Conservation (phyloP, 306 rosid genomes). For the Sechiopsis laciniata region DNA sequence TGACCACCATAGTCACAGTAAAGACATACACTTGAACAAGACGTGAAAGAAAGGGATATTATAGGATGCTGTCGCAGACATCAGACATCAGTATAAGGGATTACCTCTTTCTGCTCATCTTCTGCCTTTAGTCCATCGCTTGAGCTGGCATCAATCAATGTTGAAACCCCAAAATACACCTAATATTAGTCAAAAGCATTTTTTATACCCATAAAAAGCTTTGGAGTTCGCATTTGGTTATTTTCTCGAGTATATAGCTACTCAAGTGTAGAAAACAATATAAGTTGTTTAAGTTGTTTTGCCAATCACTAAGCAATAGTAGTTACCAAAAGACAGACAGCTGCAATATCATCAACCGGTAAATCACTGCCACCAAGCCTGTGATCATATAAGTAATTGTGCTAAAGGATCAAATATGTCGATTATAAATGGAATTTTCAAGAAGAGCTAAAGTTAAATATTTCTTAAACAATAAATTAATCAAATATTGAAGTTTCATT, state of each 20-base stretch:
- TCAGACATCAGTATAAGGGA: slow-evolving; percentile 21
- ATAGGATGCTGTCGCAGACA: background rate
- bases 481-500: background rate
- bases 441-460: background rate
- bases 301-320: background rate
- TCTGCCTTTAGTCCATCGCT: slow-evolving; percentile 68
- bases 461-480: background rate
- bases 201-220: slow-evolving; percentile 22
- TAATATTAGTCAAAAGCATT: slow-evolving; percentile 28
- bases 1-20: background rate
- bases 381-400: slow-evolving; percentile 26
- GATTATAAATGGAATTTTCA: background rate
- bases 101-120: slow-evolving; percentile 96
- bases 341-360: slow-evolving; percentile 90
- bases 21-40: background rate
- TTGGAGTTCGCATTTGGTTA: slow-evolving; percentile 15
- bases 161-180: slow-evolving; percentile 94
- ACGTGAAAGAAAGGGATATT: slow-evolving; percentile 15
- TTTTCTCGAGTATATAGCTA: background rate
- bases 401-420: background rate
- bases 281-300: background rate
- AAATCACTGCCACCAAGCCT: slow-evolving; percentile 89
- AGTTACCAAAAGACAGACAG: slow-evolving; percentile 79
- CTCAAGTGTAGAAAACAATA: slow-evolving; percentile 6
- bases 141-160: slow-evolving; percentile 81